A percentile compares a stretch with the other conserved stretches of the same genome.
Evolutionary conservation across 129 eudicot species (phyloP).

Genomic region (Rutidosis leptorrhynchoides): DNA sequence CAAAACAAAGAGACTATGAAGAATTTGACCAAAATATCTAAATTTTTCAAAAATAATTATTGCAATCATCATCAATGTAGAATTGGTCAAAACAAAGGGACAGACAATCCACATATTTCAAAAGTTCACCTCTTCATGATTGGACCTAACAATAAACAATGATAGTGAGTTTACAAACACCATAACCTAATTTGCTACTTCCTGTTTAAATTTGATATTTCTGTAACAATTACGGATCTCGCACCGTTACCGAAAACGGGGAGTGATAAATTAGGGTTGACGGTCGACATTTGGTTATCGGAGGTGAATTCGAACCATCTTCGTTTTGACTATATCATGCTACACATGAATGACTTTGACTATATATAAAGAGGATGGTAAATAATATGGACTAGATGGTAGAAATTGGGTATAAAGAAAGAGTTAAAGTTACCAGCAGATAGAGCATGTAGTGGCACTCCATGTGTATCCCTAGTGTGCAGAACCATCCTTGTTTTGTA

Average conservation of each 20-base stretch:
- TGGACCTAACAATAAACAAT: conserved; percentile 50
- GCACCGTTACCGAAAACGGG: conserved; percentile 39
- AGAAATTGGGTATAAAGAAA: not conserved
- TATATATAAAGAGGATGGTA: no score
- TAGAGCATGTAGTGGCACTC: conserved; percentile 29
- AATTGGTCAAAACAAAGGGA: no score
- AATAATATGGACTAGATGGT: no score
- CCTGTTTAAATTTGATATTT: conserved; percentile 53
- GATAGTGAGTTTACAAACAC: conserved; percentile 43
- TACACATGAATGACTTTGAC: no score
- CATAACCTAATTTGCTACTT: conserved; percentile 30
- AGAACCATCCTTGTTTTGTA: conserved; percentile 32
- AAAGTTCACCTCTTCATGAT: conserved; percentile 50
- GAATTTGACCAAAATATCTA: no score
- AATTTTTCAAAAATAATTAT: no score
- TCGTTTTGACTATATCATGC: no score
- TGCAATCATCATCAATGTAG: no score
- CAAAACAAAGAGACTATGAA: no score
- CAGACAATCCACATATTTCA: not conserved
- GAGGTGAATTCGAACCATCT: conserved; percentile 55
- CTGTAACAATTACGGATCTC: conserved; percentile 40
- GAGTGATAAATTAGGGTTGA: conserved; percentile 69
- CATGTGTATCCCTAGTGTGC: conserved; percentile 29
- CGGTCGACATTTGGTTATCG: conserved; percentile 56
- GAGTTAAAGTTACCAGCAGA: conserved; percentile 29